These are phyloP conservation scores for Gillenia trifoliata DNA, from an alignment of 306 rosid genomes.

Conservation along the genomic window DNA sequence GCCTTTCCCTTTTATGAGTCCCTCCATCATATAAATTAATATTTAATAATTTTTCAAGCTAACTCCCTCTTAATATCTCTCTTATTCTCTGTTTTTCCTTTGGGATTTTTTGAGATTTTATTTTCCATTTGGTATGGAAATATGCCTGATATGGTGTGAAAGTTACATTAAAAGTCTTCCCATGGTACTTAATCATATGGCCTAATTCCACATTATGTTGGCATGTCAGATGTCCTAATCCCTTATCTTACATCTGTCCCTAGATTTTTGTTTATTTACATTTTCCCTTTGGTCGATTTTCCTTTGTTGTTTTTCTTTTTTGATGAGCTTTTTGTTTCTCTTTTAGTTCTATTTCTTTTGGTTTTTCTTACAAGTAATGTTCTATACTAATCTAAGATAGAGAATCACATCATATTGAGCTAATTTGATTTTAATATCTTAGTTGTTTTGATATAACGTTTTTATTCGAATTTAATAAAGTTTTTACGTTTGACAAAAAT, in stretches of 20 bases:
- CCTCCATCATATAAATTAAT: slow-evolving; percentile 17
- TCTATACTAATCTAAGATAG: no score
- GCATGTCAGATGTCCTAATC: background rate
- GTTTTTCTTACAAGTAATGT: background rate
- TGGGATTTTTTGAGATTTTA: background rate
- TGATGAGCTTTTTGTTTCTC: background rate
- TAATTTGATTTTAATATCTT: background rate
- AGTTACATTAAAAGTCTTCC: slow-evolving; percentile 3
- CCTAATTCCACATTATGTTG: background rate
- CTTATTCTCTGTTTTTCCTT: background rate
- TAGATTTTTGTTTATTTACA: background rate
- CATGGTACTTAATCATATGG: background rate
- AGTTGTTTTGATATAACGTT: no score
- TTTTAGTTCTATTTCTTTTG: background rate
- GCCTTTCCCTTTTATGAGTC: slow-evolving; percentile 32
- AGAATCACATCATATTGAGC: no score
- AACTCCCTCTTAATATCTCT: background rate
- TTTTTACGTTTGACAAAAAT: no score
- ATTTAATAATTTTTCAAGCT: background rate
- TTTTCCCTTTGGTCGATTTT: background rate
- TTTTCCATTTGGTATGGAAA: background rate
- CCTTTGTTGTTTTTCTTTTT: background rate
- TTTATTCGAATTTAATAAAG: no score
- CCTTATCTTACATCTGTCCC: background rate
- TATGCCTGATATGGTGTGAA: background rate